phyloP scores from a whole-genome alignment of 2,329 filamentous ascomycete genomes.

The Fusarium denticulatum region DNA sequence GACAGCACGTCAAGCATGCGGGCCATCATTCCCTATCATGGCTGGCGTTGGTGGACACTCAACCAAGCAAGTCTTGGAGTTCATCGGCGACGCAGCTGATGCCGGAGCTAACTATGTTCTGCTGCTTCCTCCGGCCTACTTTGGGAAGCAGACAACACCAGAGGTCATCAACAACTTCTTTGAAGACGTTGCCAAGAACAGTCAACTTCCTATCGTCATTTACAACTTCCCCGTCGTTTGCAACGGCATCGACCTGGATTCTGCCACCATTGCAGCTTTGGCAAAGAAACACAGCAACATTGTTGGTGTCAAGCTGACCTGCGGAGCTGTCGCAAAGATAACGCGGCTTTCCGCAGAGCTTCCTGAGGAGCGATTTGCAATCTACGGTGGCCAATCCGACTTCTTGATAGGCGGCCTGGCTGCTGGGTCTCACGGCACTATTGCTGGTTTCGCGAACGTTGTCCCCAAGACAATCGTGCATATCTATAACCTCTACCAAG shows the following conservation, averaged over 20 bases:
- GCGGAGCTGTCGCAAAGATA: slow-evolving; percentile 77
- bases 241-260: slow-evolving; percentile 75
- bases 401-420: slow-evolving; percentile 72
- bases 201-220: slow-evolving; percentile 67
- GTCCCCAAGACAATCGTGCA: slow-evolving; percentile 66
- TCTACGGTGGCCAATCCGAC: slow-evolving; percentile 78
- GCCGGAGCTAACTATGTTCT: slow-evolving; percentile 71
- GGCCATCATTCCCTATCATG: slow-evolving; percentile 87
- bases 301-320: slow-evolving; percentile 76
- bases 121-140: slow-evolving; percentile 71
- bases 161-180: slow-evolving; percentile 70
- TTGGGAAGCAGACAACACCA: slow-evolving; percentile 68
- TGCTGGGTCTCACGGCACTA: slow-evolving; percentile 67
- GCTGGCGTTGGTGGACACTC: slow-evolving; percentile 73
- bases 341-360: slow-evolving; percentile 66
- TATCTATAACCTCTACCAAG: slow-evolving; percentile 69
- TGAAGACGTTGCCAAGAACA: slow-evolving; percentile 61
- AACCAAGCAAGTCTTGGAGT: slow-evolving; percentile 70
- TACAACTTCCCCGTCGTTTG: slow-evolving; percentile 77
- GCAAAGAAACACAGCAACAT: slow-evolving; percentile 60
- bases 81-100: slow-evolving; percentile 66
- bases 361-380: slow-evolving; percentile 65
- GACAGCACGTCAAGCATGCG: slow-evolving; percentile 76
- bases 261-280: slow-evolving; percentile 60
- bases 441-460: slow-evolving; percentile 71